Evolutionary conservation across 768 basidiomycete species (phyloP).

Genomic region (Scleroderma citrinum): DNA sequence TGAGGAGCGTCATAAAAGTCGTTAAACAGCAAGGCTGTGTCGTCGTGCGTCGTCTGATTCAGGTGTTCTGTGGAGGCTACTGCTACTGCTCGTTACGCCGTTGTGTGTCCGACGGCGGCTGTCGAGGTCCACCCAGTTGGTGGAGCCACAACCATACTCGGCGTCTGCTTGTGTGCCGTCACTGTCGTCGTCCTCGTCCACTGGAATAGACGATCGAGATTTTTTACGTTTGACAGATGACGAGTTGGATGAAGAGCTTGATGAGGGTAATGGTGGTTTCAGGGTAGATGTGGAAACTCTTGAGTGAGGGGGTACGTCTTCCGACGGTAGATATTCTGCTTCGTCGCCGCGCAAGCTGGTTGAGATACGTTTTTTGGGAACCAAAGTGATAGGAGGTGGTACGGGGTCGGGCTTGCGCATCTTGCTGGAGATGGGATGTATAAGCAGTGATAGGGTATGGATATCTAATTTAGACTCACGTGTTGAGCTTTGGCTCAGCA

Average conservation of each 20-base stretch:
- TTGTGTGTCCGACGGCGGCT: conserved; percentile 42
- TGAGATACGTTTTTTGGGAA: conserved; percentile 41
- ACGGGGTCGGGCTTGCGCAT: conserved; percentile 79
- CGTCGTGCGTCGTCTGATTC: conserved; percentile 51
- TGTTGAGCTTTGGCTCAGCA: conserved; percentile 83
- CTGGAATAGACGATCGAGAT: conserved; percentile 40
- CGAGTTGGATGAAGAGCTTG: conserved; percentile 22
- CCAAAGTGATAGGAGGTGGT: conserved; percentile 29
- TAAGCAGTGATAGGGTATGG: conserved; percentile 6
- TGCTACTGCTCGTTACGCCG: conserved; percentile 12
- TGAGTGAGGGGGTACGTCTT: conserved; percentile 31
- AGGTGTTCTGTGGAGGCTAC: conserved; percentile 27
- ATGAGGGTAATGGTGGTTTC: conserved; percentile 32
- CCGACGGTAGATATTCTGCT: conserved; percentile 34
- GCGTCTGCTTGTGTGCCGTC: conserved; percentile 70
- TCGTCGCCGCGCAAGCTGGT: conserved; percentile 32
- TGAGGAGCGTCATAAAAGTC: conserved; percentile 15
- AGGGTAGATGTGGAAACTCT: conserved; percentile 30
- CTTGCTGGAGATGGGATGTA: conserved; percentile 47
- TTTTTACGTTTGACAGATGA: conserved; percentile 45
- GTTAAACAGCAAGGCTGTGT: conserved; percentile 62
- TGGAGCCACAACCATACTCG: conserved; percentile 40
- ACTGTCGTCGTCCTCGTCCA: conserved; percentile 53
- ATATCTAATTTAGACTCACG: conserved; percentile 45
- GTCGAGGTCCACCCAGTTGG: conserved; percentile 50